These are phyloP conservation scores for Protomyces lactucae-debilis DNA, from an alignment of 1,139 yeast genomes.

Conservation along the genomic window DNA sequence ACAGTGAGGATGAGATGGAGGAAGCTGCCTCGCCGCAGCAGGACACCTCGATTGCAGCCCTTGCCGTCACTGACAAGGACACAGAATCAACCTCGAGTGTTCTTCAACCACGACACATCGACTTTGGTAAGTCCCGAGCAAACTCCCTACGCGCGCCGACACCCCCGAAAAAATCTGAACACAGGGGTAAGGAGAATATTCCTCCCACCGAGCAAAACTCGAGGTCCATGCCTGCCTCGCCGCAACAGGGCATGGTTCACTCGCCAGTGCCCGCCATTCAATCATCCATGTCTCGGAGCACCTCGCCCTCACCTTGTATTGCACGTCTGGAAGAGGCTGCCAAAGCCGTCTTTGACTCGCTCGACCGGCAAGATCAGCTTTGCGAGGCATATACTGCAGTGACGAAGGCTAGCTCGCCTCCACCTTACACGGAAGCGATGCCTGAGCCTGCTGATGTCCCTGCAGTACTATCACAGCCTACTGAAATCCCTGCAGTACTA, in stretches of 20 bases:
- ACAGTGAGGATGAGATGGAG: neutral
- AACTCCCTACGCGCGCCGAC: neutral
- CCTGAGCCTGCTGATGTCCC: neutral
- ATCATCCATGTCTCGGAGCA: neutral
- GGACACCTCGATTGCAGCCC: neutral
- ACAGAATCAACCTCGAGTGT: neutral
- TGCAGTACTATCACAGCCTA: neutral
- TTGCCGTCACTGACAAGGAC: neutral
- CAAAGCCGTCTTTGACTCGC: neutral
- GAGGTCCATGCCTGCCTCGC: neutral
- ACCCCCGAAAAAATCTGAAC: neutral
- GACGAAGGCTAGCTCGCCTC: neutral
- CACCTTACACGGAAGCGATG: neutral
- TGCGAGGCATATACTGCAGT: no score
- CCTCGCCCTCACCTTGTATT: neutral
- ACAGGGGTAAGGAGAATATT: conserved; percentile 10
- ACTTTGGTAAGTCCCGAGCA: neutral
- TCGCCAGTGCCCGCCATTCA: neutral
- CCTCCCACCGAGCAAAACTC: neutral
- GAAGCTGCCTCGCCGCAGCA: neutral
- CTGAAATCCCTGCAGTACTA: neutral
- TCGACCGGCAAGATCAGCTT: neutral
- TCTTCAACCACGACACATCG: conserved; percentile 4
- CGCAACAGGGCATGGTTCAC: neutral
- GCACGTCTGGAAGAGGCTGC: neutral